Conservation (phyloP, 805 yeast species). For the Suhomyces sp. region DNA sequence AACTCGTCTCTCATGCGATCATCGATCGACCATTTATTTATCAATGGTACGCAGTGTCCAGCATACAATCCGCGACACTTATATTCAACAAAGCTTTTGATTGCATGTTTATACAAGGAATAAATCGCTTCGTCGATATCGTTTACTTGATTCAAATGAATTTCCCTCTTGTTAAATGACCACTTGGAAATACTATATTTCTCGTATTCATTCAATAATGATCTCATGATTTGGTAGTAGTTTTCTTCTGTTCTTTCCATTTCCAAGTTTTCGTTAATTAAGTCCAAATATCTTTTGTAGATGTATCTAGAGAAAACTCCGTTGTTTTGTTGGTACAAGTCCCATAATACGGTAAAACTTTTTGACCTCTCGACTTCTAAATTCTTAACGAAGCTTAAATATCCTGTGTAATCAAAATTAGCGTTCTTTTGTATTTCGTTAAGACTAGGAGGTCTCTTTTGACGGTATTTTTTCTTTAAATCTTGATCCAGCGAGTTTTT, state of each 20-base stretch:
- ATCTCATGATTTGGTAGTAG: conserved; percentile 24
- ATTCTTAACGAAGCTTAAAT: conserved; percentile 24
- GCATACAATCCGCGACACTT: conserved; percentile 27
- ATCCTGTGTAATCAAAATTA: conserved; percentile 41
- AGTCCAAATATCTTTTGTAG: conserved; percentile 23
- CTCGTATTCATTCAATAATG: conserved; percentile 13
- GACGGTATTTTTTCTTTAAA: conserved; percentile 10
- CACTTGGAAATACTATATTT: conserved; percentile 12
- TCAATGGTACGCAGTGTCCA: conserved; percentile 30
- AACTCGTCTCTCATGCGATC: conserved; percentile 25
- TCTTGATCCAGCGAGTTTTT: conserved; percentile 15
- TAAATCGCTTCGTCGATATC: conserved; percentile 10
- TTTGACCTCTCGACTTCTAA: conserved; percentile 26
- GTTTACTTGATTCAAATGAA: conserved; percentile 3
- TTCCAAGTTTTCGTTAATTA: conserved; percentile 23
- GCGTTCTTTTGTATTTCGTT: conserved; percentile 31
- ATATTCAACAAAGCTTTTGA: conserved; percentile 27
- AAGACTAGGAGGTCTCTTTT: not conserved
- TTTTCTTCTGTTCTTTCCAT: conserved; percentile 14
- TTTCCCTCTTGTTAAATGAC: conserved; percentile 19
- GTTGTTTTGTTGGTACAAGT: conserved; percentile 25
- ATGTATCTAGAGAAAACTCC: conserved; percentile 24
- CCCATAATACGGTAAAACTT: conserved; percentile 34
- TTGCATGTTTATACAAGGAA: conserved; percentile 17
- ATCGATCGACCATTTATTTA: conserved; percentile 39